Base-by-base conservation (phyloP, 2,329 filamentous ascomycete genomes). In the Calonectria crousiana region DNA sequence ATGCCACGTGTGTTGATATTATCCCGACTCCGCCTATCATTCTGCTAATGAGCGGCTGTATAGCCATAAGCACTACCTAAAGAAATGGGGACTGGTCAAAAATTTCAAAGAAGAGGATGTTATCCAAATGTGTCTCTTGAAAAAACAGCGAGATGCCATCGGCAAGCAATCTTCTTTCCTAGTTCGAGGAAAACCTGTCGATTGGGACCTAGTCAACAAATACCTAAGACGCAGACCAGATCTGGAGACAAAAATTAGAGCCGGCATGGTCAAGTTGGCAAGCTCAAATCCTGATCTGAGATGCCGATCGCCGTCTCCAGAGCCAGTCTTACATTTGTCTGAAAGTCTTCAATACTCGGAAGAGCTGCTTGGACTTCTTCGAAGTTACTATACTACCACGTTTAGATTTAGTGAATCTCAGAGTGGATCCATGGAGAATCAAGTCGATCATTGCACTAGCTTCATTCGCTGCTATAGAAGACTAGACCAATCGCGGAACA, bases 51-150 rank as follows among this genome's bases (percentile, higher is more conserved):
- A 52, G 10, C 6, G 1, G 3, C 2, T 11, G 32, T 11, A 53
- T n/a, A 67, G 65, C 13, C 30, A 53, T n/a, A 67, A 67, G 34
- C 47, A 67, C 16, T 49, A 49, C 2, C 3, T 67, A 13, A 49
- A 56, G 47, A 67, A 67, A 53, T 67, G 65, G 65, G 65, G 49
- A 23, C 20, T 67, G 10, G 20, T 38, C 16, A 67, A 67, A 16
- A 67, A 67, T n/a, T 52, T 38, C 14, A 52, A 38, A n/a, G 49
- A 53, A 13, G 49, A 67, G 23, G 20, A 67, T 1, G 34, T 67
- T 1, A 11, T 67, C 34, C 49, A 67, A 9, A 67, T 67, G 47
- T 67, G 20, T 30, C 65, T 67, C 11, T 36, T 67, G 32, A 67
- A 67, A 16, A 23, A 67, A 18, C 47, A 67, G n/a, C 65, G 65